Conservation (phyloP, 371 early-diverging fungal genomes). For the Rhizomucor miehei region DNA sequence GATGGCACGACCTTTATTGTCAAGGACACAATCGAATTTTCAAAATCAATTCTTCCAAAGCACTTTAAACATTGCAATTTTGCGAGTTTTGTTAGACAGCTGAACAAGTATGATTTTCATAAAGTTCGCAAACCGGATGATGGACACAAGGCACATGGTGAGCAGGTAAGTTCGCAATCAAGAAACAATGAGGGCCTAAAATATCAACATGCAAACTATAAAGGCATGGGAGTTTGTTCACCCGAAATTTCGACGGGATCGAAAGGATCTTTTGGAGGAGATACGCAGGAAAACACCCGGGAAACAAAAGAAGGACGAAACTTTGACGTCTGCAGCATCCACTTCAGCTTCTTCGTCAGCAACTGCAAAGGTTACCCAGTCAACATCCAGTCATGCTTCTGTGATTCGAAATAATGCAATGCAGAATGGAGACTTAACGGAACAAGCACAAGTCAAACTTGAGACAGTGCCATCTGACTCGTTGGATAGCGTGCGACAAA, state of each 20-base stretch:
- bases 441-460: constrained; percentile 1
- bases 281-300: constrained; percentile 57
- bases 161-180: constrained; percentile 40
- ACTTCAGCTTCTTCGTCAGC: constrained; percentile 1
- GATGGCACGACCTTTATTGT: constrained; percentile 85
- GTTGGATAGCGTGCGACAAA: constrained; percentile 20
- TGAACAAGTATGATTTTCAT: constrained; percentile 97
- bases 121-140: constrained; percentile 70
- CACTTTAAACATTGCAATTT: constrained; percentile 95
- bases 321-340: not conserved
- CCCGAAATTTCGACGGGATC: constrained; percentile 67
- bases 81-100: constrained; percentile 92
- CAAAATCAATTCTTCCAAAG: constrained; percentile 69
- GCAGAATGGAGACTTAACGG: not conserved
- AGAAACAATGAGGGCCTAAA: not conserved
- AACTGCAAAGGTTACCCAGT: not conserved
- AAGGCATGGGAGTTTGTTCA: constrained; percentile 82
- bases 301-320: constrained; percentile 33
- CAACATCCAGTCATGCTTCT: too few relatives aligned
- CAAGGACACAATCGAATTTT: constrained; percentile 73
- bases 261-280: constrained; percentile 59
- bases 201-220: not conserved
- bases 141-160: constrained; percentile 54
- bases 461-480: constrained; percentile 9
- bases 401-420: too few relatives aligned